phyloP scores from a whole-genome alignment of 75 land plant genomes.

The Cryptomeria japonica region DNA sequence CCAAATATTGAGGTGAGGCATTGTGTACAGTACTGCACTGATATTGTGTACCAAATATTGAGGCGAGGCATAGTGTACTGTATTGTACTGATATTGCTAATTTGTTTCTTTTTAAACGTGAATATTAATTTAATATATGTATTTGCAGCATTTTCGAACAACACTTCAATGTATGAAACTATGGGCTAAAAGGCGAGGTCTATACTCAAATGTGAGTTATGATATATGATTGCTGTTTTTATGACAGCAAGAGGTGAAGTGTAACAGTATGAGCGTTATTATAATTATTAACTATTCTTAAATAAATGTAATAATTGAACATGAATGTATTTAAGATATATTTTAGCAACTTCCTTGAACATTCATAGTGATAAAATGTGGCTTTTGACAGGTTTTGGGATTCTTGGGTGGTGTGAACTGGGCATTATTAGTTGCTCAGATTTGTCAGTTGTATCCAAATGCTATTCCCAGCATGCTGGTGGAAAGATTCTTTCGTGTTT shows the following conservation, averaged over 20 bases:
- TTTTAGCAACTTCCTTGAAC: too few species aligned
- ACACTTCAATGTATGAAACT: conserved; percentile 53
- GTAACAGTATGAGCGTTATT: too few species aligned
- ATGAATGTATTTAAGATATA: not conserved
- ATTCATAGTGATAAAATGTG: not conserved
- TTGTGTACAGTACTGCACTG: not conserved
- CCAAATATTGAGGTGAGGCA: conserved; percentile 35
- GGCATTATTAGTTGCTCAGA: conserved; percentile 51
- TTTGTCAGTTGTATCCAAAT: conserved; percentile 52
- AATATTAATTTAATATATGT: not conserved
- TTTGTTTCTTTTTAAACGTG: not conserved
- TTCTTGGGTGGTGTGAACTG: conserved; percentile 59
- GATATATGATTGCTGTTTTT: not conserved
- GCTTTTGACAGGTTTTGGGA: conserved; percentile 26
- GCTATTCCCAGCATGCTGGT: conserved; percentile 59
- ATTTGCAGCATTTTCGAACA: conserved; percentile 49
- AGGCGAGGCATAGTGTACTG: conserved; percentile 1
- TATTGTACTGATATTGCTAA: not conserved
- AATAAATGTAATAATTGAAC: too few species aligned
- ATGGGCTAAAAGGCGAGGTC: conserved; percentile 57
- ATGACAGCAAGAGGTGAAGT: not conserved
- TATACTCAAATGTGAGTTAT: conserved; percentile 49
- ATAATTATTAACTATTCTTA: too few species aligned
- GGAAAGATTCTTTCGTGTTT: conserved; percentile 50
- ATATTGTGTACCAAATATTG: conserved; percentile 37